These are phyloP conservation scores for Candida suzukii DNA, from an alignment of 805 yeast genomes.

Conservation along the genomic window DNA sequence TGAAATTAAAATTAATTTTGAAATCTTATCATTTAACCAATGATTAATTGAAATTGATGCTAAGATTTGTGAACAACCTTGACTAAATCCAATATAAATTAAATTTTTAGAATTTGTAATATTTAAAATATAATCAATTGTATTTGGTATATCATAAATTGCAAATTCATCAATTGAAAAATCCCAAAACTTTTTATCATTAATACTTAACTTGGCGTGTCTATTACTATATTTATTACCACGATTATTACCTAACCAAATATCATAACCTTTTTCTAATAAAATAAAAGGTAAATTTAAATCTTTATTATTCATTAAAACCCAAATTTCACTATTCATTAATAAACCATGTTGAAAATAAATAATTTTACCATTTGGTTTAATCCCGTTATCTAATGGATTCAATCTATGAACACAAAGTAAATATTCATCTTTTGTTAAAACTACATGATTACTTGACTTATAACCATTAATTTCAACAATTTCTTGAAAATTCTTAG, in stretches of 20 bases:
- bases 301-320: slow-evolving; percentile 27
- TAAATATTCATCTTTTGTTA: slow-evolving; percentile 70
- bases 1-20: slow-evolving; percentile 49
- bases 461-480: slow-evolving; percentile 61
- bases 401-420: slow-evolving; percentile 66
- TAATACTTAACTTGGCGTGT: slow-evolving; percentile 40
- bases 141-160: slow-evolving; percentile 79
- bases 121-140: slow-evolving; percentile 65
- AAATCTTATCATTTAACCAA: slow-evolving; percentile 51
- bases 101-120: slow-evolving; percentile 38
- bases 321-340: slow-evolving; percentile 78
- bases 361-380: slow-evolving; percentile 42
- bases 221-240: slow-evolving; percentile 90
- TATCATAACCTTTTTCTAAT: slow-evolving; percentile 81
- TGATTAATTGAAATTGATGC: slow-evolving; percentile 73
- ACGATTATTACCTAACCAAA: slow-evolving; percentile 89
- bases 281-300: slow-evolving; percentile 68
- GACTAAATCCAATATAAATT: slow-evolving; percentile 84
- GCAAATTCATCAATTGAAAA: slow-evolving; percentile 93
- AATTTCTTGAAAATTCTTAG: slow-evolving; percentile 55
- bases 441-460: slow-evolving; percentile 70
- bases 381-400: slow-evolving; percentile 26
- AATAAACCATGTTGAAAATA: slow-evolving; percentile 89
- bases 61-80: slow-evolving; percentile 93
- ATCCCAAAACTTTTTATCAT: slow-evolving; percentile 67